phyloP scores from a whole-genome alignment of 208 protist genomes.

The Trypanosoma scelopori region DNA sequence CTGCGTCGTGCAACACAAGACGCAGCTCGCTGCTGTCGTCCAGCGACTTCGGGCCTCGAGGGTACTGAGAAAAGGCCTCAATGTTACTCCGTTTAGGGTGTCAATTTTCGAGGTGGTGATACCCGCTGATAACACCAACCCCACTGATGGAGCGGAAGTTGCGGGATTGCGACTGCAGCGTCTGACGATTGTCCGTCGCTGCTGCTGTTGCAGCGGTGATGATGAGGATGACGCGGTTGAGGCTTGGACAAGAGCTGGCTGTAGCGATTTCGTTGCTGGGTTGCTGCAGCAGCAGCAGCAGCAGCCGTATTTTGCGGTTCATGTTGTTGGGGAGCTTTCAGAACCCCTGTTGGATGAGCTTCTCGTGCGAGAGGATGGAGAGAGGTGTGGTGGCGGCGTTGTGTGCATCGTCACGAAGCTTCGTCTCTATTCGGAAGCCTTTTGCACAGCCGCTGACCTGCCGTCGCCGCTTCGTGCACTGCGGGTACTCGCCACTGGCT shows the following conservation, averaged over 20 bases:
- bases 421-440: conserved; percentile 49
- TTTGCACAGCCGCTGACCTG: conserved; percentile 30
- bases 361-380: not conserved
- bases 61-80: conserved; percentile 38
- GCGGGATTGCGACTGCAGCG: not conserved
- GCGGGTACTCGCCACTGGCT: conserved; percentile 1
- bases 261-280: not conserved
- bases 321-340: conserved; percentile 1
- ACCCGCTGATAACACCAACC: not conserved
- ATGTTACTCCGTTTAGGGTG: conserved; percentile 50
- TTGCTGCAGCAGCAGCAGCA: no score
- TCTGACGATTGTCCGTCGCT: no score
- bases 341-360: not conserved
- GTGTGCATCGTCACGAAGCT: conserved; percentile 33
- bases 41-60: conserved; percentile 23
- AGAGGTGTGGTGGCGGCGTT: not conserved
- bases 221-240: not conserved
- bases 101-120: not conserved
- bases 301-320: conserved; percentile 10
- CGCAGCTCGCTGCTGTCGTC: conserved; percentile 35
- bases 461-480: conserved; percentile 37
- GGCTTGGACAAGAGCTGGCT: not conserved
- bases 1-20: conserved; percentile 36
- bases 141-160: not conserved
- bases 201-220: not conserved